phyloP scores from a whole-genome alignment of 2,329 filamentous ascomycete genomes.

The Penicillium vulpinum region DNA sequence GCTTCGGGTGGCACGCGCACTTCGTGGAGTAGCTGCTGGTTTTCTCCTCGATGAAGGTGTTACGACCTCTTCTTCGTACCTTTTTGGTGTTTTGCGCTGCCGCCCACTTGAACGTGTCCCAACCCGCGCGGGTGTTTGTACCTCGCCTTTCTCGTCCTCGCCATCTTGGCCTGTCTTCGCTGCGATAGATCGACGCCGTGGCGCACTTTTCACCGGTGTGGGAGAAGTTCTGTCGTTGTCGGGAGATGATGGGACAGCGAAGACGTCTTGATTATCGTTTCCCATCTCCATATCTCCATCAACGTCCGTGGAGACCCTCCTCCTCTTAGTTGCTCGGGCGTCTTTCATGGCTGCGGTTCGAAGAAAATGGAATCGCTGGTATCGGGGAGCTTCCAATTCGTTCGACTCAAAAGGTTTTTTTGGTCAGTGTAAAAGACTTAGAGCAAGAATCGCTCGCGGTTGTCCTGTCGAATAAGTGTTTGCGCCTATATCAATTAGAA shows the following conservation, averaged over 20 bases:
- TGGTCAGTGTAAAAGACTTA: background rate
- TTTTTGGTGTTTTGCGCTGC: conserved; percentile 36
- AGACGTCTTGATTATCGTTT: conserved; percentile 16
- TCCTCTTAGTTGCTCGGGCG: conserved; percentile 37
- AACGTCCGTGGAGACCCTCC: conserved; percentile 36
- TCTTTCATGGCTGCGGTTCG: conserved; percentile 32
- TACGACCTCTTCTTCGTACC: conserved; percentile 31
- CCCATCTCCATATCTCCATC: conserved; percentile 37
- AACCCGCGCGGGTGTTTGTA: conserved; percentile 26
- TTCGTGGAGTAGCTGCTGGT: conserved; percentile 21
- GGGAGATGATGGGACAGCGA: conserved; percentile 18
- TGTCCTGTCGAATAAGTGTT: background rate
- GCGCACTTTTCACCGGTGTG: conserved; percentile 19
- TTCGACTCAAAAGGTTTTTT: background rate
- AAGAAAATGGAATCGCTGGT: background rate
- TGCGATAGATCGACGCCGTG: conserved; percentile 27
- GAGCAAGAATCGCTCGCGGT: background rate
- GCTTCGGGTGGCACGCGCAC: conserved; percentile 24
- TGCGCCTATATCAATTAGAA: conserved; percentile 4
- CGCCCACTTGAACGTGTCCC: conserved; percentile 36
- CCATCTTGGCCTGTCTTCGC: conserved; percentile 10
- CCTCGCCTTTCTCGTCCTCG: conserved; percentile 9
- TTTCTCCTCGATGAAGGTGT: conserved; percentile 25
- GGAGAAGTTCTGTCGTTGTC: conserved; percentile 16
- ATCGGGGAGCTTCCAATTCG: background rate